These are phyloP conservation scores for Solanum pinnatisectum DNA, from an alignment of 257 asterid species.

Conservation along the genomic window DNA sequence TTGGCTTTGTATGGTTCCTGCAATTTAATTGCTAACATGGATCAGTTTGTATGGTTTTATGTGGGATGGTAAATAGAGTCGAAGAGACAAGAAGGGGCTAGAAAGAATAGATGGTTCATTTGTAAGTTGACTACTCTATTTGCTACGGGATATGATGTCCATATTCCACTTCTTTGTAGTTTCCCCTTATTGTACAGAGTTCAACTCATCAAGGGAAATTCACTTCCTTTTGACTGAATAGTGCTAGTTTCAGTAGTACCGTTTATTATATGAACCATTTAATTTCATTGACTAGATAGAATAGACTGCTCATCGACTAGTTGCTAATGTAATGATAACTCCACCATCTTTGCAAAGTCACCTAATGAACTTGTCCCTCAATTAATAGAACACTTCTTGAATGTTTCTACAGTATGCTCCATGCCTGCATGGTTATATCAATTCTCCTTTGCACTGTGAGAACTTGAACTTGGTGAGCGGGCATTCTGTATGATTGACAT, in stretches of 20 bases:
- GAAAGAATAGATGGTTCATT: not conserved
- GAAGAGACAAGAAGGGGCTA: not conserved
- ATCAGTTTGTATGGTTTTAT: not conserved
- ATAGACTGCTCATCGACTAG: not conserved
- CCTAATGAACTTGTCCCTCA: not conserved
- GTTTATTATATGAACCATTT: not conserved
- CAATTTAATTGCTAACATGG: not conserved
- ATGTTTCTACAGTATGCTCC: not conserved
- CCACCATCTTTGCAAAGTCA: not conserved
- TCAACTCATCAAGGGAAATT: not conserved
- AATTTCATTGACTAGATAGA: not conserved
- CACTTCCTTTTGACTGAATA: not conserved
- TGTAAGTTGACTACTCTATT: not conserved
- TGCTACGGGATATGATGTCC: not conserved
- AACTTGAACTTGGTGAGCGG: not conserved
- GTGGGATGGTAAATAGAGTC: not conserved
- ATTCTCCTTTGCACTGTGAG: not conserved
- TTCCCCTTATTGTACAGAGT: not conserved
- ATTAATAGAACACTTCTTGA: not conserved
- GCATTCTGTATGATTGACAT: not conserved
- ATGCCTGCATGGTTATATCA: not conserved
- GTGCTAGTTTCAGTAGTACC: not conserved
- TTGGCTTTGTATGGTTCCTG: not conserved
- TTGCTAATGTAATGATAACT: not conserved
- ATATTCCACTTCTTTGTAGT: not conserved